phyloP scores from a whole-genome alignment of 2,329 filamentous ascomycete species.

The Davidsoniella virescens region DNA sequence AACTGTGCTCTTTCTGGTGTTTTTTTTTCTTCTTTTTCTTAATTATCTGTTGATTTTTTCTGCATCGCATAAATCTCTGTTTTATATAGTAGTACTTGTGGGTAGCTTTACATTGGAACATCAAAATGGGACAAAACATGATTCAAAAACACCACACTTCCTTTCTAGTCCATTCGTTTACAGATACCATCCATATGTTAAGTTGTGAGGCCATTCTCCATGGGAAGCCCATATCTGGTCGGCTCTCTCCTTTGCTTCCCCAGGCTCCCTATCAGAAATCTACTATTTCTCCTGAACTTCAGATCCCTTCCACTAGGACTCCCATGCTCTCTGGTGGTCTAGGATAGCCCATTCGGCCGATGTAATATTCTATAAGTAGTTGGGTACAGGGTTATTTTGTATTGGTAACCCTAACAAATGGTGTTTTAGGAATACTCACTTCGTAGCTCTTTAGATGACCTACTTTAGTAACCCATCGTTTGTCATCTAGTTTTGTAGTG shows the following conservation, averaged over 20 bases:
- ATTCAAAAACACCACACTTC: neutral
- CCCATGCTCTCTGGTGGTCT: neutral
- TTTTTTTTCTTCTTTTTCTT: conserved; percentile 5
- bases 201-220: neutral
- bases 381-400: too few relatives aligned
- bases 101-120: conserved; percentile 9
- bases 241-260: neutral
- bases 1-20: neutral
- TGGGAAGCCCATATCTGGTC: neutral
- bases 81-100: neutral
- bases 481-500: neutral
- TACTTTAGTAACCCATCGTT: conserved; percentile 8
- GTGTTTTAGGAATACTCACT: neutral
- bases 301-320: neutral
- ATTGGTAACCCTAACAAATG: too few relatives aligned
- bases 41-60: neutral
- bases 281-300: neutral
- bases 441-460: conserved; percentile 10
- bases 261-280: neutral
- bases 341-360: neutral
- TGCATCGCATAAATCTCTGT: neutral
- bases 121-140: conserved; percentile 8
- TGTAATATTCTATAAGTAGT: neutral
- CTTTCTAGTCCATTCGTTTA: neutral
- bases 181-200: neutral